Evolutionary conservation across 768 basidiomycete species (phyloP), one percentile per base, ranked within the genome.

Genomic region (Sporobolomyces phaffii): DNA sequence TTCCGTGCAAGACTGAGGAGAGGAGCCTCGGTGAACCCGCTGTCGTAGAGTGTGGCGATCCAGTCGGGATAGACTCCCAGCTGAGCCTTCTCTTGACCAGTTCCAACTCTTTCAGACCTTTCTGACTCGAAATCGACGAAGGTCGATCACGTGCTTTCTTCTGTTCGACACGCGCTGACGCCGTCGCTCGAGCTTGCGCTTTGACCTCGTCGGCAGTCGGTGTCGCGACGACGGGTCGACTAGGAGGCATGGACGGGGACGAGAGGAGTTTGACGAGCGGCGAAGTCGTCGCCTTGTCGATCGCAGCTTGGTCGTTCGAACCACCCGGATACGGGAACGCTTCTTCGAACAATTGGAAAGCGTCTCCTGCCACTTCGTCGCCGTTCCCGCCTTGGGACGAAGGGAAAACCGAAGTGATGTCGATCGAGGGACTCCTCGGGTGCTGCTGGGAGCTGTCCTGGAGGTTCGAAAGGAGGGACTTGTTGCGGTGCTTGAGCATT

Each of bases 401-500:
- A 40, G 58, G 50, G 41, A 52, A 62, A 2, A 43, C 60, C 10
- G 60, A 52, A 38, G 60, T 62, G 50, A 62, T 62, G 51, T 62
- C 60, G 50, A 62, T 51, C 38, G 50, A 44, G 17, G 60, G 60
- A 14, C 17, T 31, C 11, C 50, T n/a, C 18, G 51, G 58, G 34
- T 60, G 45, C 43, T 50, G 50, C 24, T 44, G 3, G 2, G 20
- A 15, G 11, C 15, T 14, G 31, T 11, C 18, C 18, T 11, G 28
- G 3, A 15, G 24, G 54, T 43, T 43, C 24, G 54, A n/a, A 18
- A 29, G 28, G n/a, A 38, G 26, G 24, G 45, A 36, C 34, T 48
- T 49, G 22, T 43, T 43, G 2, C 56, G 56, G 33, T 58, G 56
- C 34, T 58, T 58, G 41, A 58, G 43, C 60, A 41, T 43, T 29